These are phyloP conservation scores for Suhomyces terraborum DNA, from an alignment of 1,139 yeast genomes.

Conservation along the genomic window DNA sequence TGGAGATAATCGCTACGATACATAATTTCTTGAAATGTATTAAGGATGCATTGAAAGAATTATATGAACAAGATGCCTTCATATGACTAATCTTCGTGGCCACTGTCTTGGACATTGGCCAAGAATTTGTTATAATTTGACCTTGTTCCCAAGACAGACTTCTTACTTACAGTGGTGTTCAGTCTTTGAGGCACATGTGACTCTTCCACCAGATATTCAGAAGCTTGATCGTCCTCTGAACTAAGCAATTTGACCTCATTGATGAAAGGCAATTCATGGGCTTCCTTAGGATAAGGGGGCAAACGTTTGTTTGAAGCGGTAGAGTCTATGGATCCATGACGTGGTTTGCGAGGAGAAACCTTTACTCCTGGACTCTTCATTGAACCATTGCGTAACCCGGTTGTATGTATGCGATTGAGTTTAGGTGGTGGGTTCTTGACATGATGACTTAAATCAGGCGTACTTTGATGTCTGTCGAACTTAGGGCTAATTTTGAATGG, in stretches of 20 bases:
- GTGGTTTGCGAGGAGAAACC: constrained; percentile 9
- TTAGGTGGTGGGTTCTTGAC: constrained; percentile 15
- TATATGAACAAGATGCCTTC: not conserved
- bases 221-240: constrained; percentile 12
- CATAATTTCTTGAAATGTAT: not conserved
- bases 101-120: constrained; percentile 31
- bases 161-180: constrained; percentile 36
- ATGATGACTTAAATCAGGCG: constrained; percentile 20
- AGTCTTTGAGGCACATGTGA: constrained; percentile 23
- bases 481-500: constrained; percentile 27
- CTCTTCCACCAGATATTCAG: constrained; percentile 11
- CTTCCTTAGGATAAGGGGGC: constrained; percentile 21
- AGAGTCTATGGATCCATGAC: constrained; percentile 17
- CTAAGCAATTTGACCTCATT: constrained; percentile 37
- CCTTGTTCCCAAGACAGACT: constrained; percentile 44
- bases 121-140: constrained; percentile 42
- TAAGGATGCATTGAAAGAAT: not conserved
- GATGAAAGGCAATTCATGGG: constrained; percentile 42
- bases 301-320: constrained; percentile 17
- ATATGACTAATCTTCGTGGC: constrained; percentile 9
- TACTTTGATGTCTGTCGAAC: constrained; percentile 18
- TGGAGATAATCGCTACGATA: too few relatives aligned
- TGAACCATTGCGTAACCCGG: constrained; percentile 14
- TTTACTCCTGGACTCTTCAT: constrained; percentile 6
- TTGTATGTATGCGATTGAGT: constrained; percentile 17